Conservation (phyloP, 2,329 filamentous ascomycete genomes). For the Nectriaceae sp. region DNA sequence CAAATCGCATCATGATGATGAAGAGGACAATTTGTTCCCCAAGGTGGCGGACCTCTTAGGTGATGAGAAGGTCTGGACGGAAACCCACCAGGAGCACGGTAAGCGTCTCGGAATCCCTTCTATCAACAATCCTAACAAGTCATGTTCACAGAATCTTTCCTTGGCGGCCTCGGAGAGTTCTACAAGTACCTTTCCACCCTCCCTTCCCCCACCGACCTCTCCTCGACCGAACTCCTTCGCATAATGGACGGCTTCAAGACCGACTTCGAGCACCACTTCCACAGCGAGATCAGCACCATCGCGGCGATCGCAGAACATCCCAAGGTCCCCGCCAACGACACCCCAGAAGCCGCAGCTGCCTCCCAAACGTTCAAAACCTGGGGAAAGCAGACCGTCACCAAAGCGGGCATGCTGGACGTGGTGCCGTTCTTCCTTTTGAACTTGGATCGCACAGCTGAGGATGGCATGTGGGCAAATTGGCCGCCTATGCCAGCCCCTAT, state of each 20-base stretch:
- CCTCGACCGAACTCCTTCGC: slow-evolving; percentile 44
- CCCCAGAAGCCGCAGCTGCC: slow-evolving; percentile 47
- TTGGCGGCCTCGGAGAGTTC: slow-evolving; percentile 53
- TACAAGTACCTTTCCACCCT: slow-evolving; percentile 51
- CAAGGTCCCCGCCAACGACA: slow-evolving; percentile 49
- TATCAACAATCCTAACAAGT: neutral
- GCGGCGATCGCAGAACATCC: slow-evolving; percentile 51
- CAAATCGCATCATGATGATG: slow-evolving; percentile 61
- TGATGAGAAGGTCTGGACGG: slow-evolving; percentile 52
- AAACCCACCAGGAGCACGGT: slow-evolving; percentile 59
- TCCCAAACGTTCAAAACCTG: slow-evolving; percentile 57
- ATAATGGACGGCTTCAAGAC: slow-evolving; percentile 54
- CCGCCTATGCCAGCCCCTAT: slow-evolving; percentile 64
- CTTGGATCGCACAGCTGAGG: slow-evolving; percentile 60
- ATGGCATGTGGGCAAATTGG: slow-evolving; percentile 62
- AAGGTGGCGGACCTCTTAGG: slow-evolving; percentile 53
- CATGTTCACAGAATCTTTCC: slow-evolving; percentile 43
- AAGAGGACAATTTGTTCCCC: slow-evolving; percentile 58
- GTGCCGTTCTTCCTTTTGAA: slow-evolving; percentile 68
- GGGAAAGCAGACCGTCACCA: slow-evolving; percentile 65
- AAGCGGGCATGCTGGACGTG: slow-evolving; percentile 59
- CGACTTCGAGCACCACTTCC: slow-evolving; percentile 56
- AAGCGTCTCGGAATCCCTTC: slow-evolving; percentile 17
- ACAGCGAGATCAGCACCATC: slow-evolving; percentile 56
- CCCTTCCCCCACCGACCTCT: slow-evolving; percentile 43